Conservation (phyloP, 768 basidiomycete genomes). For the Botryobasidium botryosum region DNA sequence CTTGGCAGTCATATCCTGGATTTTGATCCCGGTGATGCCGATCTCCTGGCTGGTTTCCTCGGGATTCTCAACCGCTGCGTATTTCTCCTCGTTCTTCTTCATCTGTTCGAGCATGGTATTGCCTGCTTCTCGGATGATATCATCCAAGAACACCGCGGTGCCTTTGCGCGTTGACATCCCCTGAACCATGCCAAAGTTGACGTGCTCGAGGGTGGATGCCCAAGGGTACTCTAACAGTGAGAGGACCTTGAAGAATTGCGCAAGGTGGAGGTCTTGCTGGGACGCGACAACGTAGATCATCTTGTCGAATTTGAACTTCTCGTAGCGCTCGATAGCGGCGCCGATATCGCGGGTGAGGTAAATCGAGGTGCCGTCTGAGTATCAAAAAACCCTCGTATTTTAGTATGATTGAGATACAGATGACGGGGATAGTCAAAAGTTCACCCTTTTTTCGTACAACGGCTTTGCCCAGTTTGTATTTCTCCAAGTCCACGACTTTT, state of each 20-base stretch:
- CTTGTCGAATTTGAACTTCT: constrained; percentile 77
- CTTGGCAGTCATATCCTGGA: constrained; percentile 93
- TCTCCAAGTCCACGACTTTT: constrained; percentile 70
- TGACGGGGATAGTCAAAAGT: constrained; percentile 11
- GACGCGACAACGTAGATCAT: constrained; percentile 91
- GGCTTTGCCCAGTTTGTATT: constrained; percentile 84
- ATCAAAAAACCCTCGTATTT: no score
- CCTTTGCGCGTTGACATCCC: constrained; percentile 94
- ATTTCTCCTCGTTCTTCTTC: constrained; percentile 88
- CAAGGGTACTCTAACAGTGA: constrained; percentile 79
- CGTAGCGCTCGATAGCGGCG: constrained; percentile 80
- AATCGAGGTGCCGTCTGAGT: constrained; percentile 75
- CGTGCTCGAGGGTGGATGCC: constrained; percentile 67
- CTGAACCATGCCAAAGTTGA: constrained; percentile 82
- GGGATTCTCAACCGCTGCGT: constrained; percentile 73
- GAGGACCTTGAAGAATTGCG: constrained; percentile 89
- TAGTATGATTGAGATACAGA: not conserved
- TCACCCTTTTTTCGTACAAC: constrained; percentile 73
- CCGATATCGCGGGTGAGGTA: constrained; percentile 93
- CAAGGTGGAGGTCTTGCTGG: constrained; percentile 72
- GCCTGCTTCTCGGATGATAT: constrained; percentile 76
- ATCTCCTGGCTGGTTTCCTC: constrained; percentile 62
- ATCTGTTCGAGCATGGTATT: constrained; percentile 94
- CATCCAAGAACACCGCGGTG: constrained; percentile 85
- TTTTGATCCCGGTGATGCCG: constrained; percentile 90